Percentiles rank a stretch among this genome's conserved stretches.
These are phyloP conservation scores for Beverwykella pulmonaria DNA, from an alignment of 495 filamentous ascomycete genomes.

Conservation along the genomic window DNA sequence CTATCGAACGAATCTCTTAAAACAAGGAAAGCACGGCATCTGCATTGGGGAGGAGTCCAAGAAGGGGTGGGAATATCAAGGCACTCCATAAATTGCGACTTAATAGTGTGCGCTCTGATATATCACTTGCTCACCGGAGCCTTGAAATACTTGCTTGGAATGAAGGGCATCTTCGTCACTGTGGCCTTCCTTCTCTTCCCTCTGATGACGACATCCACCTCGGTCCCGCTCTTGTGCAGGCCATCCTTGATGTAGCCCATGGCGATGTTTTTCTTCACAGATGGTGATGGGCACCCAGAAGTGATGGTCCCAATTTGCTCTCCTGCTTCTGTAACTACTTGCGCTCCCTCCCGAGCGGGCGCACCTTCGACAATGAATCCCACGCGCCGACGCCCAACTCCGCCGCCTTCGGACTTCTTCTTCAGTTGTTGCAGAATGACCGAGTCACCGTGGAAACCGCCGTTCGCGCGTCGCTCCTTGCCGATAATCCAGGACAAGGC, in stretches of 20 bases:
- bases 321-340: constrained; percentile 66
- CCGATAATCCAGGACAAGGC: constrained; percentile 83
- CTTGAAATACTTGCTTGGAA: constrained; percentile 72
- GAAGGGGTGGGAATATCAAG: too few species aligned
- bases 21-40: too few species aligned
- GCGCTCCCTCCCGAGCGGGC: constrained; percentile 85
- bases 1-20: too few species aligned
- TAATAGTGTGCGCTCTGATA: too few species aligned
- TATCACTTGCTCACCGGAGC: constrained; percentile 8
- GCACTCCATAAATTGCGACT: too few species aligned
- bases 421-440: constrained; percentile 71
- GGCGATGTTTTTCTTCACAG: constrained; percentile 83
- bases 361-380: constrained; percentile 83
- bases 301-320: constrained; percentile 74
- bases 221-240: constrained; percentile 82
- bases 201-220: constrained; percentile 76
- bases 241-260: constrained; percentile 92
- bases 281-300: constrained; percentile 86
- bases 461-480: constrained; percentile 68
- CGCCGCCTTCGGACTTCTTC: constrained; percentile 64
- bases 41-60: too few species aligned
- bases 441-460: constrained; percentile 71
- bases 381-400: constrained; percentile 73
- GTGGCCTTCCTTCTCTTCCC: constrained; percentile 78
- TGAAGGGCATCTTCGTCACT: constrained; percentile 93